These are phyloP conservation scores for Boletus rex-veris DNA, from an alignment of 768 basidiomycete species.

Conservation along the genomic window DNA sequence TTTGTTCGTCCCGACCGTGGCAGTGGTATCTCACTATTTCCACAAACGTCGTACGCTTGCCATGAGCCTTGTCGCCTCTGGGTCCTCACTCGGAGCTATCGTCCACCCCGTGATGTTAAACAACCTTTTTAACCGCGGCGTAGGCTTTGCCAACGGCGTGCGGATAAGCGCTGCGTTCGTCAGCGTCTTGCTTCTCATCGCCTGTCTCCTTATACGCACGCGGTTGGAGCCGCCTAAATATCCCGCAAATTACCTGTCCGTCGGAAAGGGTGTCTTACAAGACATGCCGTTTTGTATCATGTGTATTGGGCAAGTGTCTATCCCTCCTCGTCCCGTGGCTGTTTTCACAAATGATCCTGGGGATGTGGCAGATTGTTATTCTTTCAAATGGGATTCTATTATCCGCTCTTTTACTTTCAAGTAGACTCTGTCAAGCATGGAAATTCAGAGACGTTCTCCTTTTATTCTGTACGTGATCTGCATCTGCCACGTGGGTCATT, in stretches of 20 bases:
- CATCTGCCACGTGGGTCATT: no score
- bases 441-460: constrained; percentile 45
- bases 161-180: constrained; percentile 45
- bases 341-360: neutral
- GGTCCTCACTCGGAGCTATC: constrained; percentile 31
- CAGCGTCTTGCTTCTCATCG: constrained; percentile 34
- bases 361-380: constrained; percentile 13
- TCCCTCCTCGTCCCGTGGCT: neutral
- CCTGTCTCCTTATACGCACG: constrained; percentile 35
- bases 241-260: constrained; percentile 12
- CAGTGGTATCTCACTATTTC: constrained; percentile 47
- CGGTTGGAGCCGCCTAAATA: constrained; percentile 34
- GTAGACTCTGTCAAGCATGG: constrained; percentile 48
- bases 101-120: constrained; percentile 34
- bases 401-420: constrained; percentile 56
- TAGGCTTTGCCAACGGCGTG: constrained; percentile 47
- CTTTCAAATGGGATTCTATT: constrained; percentile 41
- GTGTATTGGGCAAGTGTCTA: constrained; percentile 19
- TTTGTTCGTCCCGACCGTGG: constrained; percentile 42
- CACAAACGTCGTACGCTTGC: constrained; percentile 37
- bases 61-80: constrained; percentile 41
- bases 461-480: constrained; percentile 45
- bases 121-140: constrained; percentile 12
- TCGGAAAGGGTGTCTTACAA: constrained; percentile 10
- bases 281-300: constrained; percentile 21